These are phyloP conservation scores for Ascochyta lentis DNA, from an alignment of 2,329 filamentous ascomycete species.

Conservation along the genomic window DNA sequence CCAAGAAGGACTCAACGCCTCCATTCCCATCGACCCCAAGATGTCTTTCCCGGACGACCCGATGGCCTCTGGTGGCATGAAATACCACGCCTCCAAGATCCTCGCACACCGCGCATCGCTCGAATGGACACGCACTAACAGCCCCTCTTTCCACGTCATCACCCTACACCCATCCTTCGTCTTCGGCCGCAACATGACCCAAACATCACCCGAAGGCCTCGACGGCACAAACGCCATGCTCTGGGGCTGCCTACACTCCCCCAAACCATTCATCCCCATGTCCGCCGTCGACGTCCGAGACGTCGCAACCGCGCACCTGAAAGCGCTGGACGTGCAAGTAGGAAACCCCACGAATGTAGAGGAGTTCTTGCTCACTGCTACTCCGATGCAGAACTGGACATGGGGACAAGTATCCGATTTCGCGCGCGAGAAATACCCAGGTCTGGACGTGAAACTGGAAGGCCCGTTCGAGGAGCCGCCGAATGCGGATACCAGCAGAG, in stretches of 20 bases:
- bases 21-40: constrained; percentile 15
- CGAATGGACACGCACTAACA: constrained; percentile 24
- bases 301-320: constrained; percentile 35
- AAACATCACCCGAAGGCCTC: constrained; percentile 19
- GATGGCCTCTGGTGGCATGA: constrained; percentile 10
- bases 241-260: constrained; percentile 13
- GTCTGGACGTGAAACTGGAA: constrained; percentile 16
- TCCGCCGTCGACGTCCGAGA: constrained; percentile 34
- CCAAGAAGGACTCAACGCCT: constrained; percentile 11
- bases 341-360: background rate
- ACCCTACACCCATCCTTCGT: constrained; percentile 37
- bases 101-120: constrained; percentile 37
- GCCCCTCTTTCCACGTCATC: constrained; percentile 28
- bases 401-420: constrained; percentile 26
- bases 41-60: constrained; percentile 15
- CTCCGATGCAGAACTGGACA: constrained; percentile 9
- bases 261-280: constrained; percentile 19
- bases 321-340: constrained; percentile 12
- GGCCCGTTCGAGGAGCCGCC: constrained; percentile 7
- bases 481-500: constrained; percentile 15
- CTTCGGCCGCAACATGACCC: constrained; percentile 30
- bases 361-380: constrained; percentile 6
- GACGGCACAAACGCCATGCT: constrained; percentile 31
- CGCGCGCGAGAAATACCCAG: constrained; percentile 23
- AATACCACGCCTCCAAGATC: constrained; percentile 33